Conservation (phyloP, 192 early-diverging fungal species). For the Coemansia sp. region DNA sequence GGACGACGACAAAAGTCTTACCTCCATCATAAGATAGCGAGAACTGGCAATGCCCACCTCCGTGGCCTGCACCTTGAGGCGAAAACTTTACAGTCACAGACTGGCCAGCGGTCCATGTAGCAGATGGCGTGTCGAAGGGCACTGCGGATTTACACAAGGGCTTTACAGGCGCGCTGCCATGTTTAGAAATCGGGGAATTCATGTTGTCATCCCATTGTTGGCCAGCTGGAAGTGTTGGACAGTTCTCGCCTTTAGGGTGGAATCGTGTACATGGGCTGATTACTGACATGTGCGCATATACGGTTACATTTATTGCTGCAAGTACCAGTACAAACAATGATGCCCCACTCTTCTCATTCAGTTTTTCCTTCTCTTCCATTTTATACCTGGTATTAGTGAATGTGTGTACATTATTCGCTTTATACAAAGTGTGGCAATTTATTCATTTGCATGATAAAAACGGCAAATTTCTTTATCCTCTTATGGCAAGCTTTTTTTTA, state of each 20-base stretch:
- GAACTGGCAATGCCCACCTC: slow-evolving; percentile 64
- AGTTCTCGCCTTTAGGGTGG: background rate
- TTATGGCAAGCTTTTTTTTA: no score
- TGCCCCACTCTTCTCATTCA: no score
- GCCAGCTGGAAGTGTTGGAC: background rate
- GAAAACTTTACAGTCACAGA: slow-evolving; percentile 46
- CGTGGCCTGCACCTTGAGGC: slow-evolving; percentile 17
- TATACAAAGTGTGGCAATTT: no score
- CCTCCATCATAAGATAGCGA: slow-evolving; percentile 59
- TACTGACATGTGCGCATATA: background rate
- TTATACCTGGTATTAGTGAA: no score
- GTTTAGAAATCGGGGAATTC: slow-evolving; percentile 1
- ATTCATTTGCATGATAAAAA: no score
- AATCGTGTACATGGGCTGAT: background rate
- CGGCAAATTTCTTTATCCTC: no score
- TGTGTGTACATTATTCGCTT: no score
- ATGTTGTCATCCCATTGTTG: background rate
- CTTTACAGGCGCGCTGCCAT: no score
- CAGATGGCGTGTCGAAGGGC: slow-evolving; percentile 22
- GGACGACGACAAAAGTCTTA: slow-evolving; percentile 56
- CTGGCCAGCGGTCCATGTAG: slow-evolving; percentile 50
- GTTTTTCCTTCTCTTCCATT: no score
- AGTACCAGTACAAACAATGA: no score
- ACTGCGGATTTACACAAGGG: slow-evolving; percentile 31
- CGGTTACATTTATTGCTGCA: no score